Percentiles rank a stretch among this genome's conserved stretches.
These are phyloP conservation scores for Lomentospora prolificans DNA, from an alignment of 2,329 filamentous ascomycete genomes.

Conservation along the genomic window DNA sequence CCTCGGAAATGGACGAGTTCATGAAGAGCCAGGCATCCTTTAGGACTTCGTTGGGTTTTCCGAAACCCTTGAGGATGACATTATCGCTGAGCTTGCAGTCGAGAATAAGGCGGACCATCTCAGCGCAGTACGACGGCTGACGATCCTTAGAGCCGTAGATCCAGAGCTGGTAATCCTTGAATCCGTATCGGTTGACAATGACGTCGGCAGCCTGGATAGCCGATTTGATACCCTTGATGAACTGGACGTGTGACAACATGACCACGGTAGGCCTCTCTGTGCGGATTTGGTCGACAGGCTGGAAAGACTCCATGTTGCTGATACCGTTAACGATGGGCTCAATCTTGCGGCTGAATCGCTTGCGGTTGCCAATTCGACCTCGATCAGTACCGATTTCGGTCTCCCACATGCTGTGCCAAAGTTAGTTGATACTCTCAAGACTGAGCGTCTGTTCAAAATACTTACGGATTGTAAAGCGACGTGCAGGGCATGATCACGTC, in stretches of 20 bases:
- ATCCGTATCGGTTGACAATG: slow-evolving; percentile 57
- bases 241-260: slow-evolving; percentile 54
- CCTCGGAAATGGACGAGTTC: slow-evolving; percentile 47
- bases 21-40: slow-evolving; percentile 49
- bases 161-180: slow-evolving; percentile 51
- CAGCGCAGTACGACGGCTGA: slow-evolving; percentile 49
- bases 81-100: slow-evolving; percentile 41
- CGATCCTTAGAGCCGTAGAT: slow-evolving; percentile 56
- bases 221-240: slow-evolving; percentile 54
- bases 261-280: slow-evolving; percentile 51
- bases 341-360: slow-evolving; percentile 48
- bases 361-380: slow-evolving; percentile 45
- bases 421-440: neutral
- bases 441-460: neutral
- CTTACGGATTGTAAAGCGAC: slow-evolving; percentile 49
- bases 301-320: slow-evolving; percentile 52
- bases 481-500: slow-evolving; percentile 48
- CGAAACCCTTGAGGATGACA: slow-evolving; percentile 44
- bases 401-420: slow-evolving; percentile 39
- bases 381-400: slow-evolving; percentile 50
- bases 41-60: slow-evolving; percentile 43
- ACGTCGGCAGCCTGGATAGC: slow-evolving; percentile 54
- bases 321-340: slow-evolving; percentile 58
- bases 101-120: slow-evolving; percentile 47
- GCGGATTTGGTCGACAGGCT: slow-evolving; percentile 48